Conservation (phyloP, 208 protist genomes). For the Histomonas meleagridis region DNA sequence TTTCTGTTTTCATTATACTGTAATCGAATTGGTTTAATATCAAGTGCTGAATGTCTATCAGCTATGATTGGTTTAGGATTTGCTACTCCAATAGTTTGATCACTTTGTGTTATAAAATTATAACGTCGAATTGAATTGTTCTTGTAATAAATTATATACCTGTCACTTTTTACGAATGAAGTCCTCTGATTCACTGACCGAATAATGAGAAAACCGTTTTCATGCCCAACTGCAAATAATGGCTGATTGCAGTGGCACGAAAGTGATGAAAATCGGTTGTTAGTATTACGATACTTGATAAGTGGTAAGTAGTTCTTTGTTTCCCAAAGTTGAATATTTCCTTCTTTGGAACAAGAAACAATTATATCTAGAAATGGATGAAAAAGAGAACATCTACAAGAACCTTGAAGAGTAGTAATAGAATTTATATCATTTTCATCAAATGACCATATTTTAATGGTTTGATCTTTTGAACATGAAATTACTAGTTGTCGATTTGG, state of each 20-base stretch:
- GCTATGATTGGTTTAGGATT: no score
- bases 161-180: slow-evolving; percentile 47
- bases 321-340: slow-evolving; percentile 55
- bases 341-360: slow-evolving; percentile 79
- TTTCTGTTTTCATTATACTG: neutral
- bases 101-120: neutral
- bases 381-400: slow-evolving; percentile 80
- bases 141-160: slow-evolving; percentile 30
- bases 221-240: slow-evolving; percentile 84
- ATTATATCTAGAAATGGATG: slow-evolving; percentile 74
- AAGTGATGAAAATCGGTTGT: slow-evolving; percentile 91
- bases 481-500: slow-evolving; percentile 76
- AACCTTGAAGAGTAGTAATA: slow-evolving; percentile 72
- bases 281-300: slow-evolving; percentile 61
- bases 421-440: slow-evolving; percentile 66
- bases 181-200: slow-evolving; percentile 88
- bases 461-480: slow-evolving; percentile 83
- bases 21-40: neutral
- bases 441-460: slow-evolving; percentile 81
- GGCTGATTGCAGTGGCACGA: slow-evolving; percentile 72
- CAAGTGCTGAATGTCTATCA: no score
- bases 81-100: neutral
- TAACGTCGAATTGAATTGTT: neutral
- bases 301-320: slow-evolving; percentile 42
- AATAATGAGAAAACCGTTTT: slow-evolving; percentile 88